Evolutionary conservation across 257 asterid genomes (phyloP).

Genomic region (Pogostemon cablin): DNA sequence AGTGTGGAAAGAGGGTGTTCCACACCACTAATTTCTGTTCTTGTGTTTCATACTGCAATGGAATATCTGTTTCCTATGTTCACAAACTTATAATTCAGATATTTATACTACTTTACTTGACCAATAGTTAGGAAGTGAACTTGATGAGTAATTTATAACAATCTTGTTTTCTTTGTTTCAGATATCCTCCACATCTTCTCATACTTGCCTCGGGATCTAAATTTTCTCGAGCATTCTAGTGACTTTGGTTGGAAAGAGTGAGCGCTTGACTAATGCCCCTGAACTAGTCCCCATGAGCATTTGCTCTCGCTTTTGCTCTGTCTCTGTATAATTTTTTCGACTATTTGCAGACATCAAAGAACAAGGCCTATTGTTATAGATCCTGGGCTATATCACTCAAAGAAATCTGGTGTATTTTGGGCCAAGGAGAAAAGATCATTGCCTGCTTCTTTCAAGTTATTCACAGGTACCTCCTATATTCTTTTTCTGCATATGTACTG

Average conservation of each 20-base stretch:
- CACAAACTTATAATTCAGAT: background rate
- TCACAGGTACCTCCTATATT: constrained; percentile 58
- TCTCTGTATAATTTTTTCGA: background rate
- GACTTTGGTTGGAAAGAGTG: constrained; percentile 98
- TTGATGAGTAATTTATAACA: constrained; percentile 4
- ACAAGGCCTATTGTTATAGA: constrained; percentile 84
- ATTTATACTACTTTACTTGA: background rate
- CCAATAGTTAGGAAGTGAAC: constrained; percentile 17
- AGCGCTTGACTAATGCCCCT: constrained; percentile 39
- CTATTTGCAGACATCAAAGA: constrained; percentile 69
- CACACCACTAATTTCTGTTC: background rate
- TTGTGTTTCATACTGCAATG: background rate
- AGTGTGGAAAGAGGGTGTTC: too few relatives aligned
- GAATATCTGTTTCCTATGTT: background rate
- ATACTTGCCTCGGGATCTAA: constrained; percentile 94
- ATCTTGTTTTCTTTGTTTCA: constrained; percentile 44
- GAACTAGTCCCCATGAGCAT: constrained; percentile 17
- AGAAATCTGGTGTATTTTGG: constrained; percentile 94
- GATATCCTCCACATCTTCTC: constrained; percentile 95
- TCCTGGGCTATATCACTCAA: constrained; percentile 86
- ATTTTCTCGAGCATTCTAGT: constrained; percentile 94
- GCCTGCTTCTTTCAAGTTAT: constrained; percentile 90
- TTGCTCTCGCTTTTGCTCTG: constrained; percentile 18
- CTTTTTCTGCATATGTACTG: background rate
- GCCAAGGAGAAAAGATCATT: constrained; percentile 90